These are phyloP conservation scores for Aspergillus brunneoviolaceus DNA, from an alignment of 2,329 filamentous ascomycete genomes.

Conservation along the genomic window DNA sequence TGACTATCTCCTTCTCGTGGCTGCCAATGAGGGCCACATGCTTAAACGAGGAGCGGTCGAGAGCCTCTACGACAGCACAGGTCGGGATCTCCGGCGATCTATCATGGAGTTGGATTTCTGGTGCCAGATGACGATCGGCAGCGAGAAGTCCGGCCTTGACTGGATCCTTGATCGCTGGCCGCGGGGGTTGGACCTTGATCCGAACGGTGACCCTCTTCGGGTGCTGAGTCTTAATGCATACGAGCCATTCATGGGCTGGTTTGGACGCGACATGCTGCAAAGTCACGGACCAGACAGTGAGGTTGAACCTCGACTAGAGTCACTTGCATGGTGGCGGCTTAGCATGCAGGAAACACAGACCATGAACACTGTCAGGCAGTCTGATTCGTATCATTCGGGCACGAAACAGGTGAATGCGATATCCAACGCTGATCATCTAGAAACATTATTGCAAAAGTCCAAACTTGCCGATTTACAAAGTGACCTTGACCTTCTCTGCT, in stretches of 20 bases:
- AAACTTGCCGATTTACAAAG: constrained; percentile 37
- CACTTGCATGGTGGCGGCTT: constrained; percentile 67
- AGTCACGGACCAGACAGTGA: constrained; percentile 49
- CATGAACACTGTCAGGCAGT: constrained; percentile 31
- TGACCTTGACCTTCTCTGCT: constrained; percentile 37
- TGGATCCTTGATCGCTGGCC: constrained; percentile 86
- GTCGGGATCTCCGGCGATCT: constrained; percentile 73
- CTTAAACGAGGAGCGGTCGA: constrained; percentile 66
- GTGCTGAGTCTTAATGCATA: constrained; percentile 83
- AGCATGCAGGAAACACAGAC: constrained; percentile 60
- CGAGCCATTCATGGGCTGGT: constrained; percentile 71
- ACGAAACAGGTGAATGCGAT: constrained; percentile 1
- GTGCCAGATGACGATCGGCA: constrained; percentile 95
- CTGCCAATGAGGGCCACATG: constrained; percentile 85
- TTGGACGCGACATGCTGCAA: constrained; percentile 61
- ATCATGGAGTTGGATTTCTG: constrained; percentile 88
- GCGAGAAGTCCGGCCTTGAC: constrained; percentile 79
- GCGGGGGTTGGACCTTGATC: constrained; percentile 66
- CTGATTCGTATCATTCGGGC: not conserved
- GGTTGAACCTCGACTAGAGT: constrained; percentile 63
- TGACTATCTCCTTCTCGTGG: constrained; percentile 78
- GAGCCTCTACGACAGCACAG: constrained; percentile 67
- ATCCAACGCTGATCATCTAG: constrained; percentile 26
- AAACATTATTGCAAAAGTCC: constrained; percentile 28
- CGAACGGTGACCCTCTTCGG: constrained; percentile 66